Conservation (phyloP, 1,284 basidiomycete species). For the Microbotryum intermedium region DNA sequence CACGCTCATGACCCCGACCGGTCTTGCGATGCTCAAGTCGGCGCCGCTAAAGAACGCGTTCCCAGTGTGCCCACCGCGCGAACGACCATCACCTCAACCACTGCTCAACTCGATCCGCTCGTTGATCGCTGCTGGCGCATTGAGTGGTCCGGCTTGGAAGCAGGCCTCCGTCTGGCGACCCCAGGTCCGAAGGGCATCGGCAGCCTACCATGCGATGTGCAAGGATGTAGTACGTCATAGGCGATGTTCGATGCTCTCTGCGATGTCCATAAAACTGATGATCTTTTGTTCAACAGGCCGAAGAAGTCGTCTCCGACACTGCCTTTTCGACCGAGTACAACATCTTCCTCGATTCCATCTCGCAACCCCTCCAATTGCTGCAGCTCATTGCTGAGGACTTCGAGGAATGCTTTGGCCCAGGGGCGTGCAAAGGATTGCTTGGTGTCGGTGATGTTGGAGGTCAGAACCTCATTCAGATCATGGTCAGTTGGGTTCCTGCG, state of each 20-base stretch:
- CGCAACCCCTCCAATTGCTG: constrained; percentile 21
- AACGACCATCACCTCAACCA: constrained; percentile 11
- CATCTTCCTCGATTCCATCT: constrained; percentile 27
- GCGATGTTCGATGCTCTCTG: too few species aligned
- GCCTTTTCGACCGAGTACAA: constrained; percentile 19
- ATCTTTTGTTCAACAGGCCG: background rate
- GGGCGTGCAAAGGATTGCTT: constrained; percentile 19
- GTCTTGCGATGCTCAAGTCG: constrained; percentile 24
- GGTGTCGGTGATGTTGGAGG: constrained; percentile 25
- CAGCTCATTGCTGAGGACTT: constrained; percentile 28
- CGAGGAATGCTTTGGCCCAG: constrained; percentile 21
- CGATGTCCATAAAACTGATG: too few species aligned
- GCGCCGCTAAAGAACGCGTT: constrained; percentile 28
- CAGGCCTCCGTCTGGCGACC: constrained; percentile 19
- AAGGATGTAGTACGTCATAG: background rate
- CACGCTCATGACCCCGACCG: constrained; percentile 24
- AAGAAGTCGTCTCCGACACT: constrained; percentile 18
- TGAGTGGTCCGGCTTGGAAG: constrained; percentile 15
- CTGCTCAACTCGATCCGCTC: constrained; percentile 24
- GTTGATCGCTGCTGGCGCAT: constrained; percentile 12
- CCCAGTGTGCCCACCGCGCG: constrained; percentile 20
- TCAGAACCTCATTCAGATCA: constrained; percentile 23
- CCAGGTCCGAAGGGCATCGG: constrained; percentile 20
- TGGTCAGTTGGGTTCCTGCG: background rate
- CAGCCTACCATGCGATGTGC: constrained; percentile 18